Conservation (phyloP, 2,329 filamentous ascomycete genomes). For the Teratosphaeria pseudoeucalypti region DNA sequence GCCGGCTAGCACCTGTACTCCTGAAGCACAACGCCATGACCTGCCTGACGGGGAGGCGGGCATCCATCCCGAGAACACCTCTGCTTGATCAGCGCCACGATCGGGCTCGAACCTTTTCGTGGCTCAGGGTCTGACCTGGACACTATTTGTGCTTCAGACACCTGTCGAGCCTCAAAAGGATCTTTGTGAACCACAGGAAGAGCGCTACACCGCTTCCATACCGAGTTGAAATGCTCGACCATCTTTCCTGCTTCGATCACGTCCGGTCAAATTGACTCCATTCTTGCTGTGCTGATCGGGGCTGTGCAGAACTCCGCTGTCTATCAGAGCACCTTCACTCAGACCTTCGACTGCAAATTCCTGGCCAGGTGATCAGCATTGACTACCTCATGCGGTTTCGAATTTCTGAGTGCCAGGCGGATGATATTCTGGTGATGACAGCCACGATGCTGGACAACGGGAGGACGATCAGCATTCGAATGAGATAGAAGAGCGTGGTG, state of each 20-base stretch:
- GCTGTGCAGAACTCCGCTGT: too few relatives aligned
- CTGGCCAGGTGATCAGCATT: too few relatives aligned
- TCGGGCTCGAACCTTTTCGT: not conserved
- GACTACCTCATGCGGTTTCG: too few relatives aligned
- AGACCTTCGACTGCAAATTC: too few relatives aligned
- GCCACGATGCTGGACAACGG: too few relatives aligned
- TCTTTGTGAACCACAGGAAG: not conserved
- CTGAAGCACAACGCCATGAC: not conserved
- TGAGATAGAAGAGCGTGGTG: too few relatives aligned
- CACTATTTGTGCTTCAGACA: not conserved
- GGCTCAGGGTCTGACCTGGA: not conserved
- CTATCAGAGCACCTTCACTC: too few relatives aligned
- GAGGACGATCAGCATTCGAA: too few relatives aligned
- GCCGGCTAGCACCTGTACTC: not conserved
- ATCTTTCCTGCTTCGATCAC: not conserved
- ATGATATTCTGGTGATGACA: too few relatives aligned
- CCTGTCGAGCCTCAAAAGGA: not conserved
- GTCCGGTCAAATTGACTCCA: too few relatives aligned
- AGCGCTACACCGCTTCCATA: not conserved
- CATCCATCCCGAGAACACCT: not conserved
- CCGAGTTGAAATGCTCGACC: not conserved
- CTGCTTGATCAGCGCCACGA: not conserved
- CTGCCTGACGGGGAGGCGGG: not conserved
- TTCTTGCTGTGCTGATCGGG: too few relatives aligned
- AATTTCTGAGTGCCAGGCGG: too few relatives aligned